Evolutionary conservation across 2,329 filamentous ascomycete genomes (phyloP), one percentile per base, ranked within the genome.

Genomic region (Domatiomyces catenatus): DNA sequence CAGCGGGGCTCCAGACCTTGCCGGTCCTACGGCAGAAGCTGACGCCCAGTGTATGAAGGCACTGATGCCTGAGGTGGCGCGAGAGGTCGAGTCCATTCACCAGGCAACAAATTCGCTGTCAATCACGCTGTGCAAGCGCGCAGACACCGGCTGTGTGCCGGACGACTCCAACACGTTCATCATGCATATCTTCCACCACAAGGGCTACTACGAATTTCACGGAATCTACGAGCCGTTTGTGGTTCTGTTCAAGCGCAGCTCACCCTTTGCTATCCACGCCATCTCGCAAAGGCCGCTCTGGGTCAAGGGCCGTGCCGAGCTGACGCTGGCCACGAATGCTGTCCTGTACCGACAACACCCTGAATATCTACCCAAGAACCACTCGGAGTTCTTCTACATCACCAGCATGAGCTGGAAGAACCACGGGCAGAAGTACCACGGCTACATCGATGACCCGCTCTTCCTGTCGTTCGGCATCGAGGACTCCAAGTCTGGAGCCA

Each of bases 21-120:
- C 71, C 0, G 61, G 65, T 0, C 51, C 59, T 0, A 64, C 67
- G 0, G 56, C 57, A 0, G 53, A 50, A 2, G 57, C 58, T 0
- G 77, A 80, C 51, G 59, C 64, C 8, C 55, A 59, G 26, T 80
- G 77, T 56, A 57, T 77, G 50, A 59, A 55, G 1, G 69, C 62
- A 42, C 72, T 71, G 54, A 63, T 79, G 48, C 74, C 75, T 0
- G 54, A 60, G 12, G 48, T 67, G 0, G 52, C 58, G 0, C 36
- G 44, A 8, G 54, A 66, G 4, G 52, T 66, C 19, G 71, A 75
- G 58, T 72, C 68, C 0, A 70, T 79, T 20, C 77, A 80, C 56
- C 77, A 81, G 60, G 72, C 77, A 5, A 79, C 75, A 20, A 81
- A 81, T 61, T 76, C 75, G 1, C 64, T 80, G 1, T 62, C 69